Conservation (phyloP, 2,329 filamentous ascomycete genomes). For the Penicillium occitanis region DNA sequence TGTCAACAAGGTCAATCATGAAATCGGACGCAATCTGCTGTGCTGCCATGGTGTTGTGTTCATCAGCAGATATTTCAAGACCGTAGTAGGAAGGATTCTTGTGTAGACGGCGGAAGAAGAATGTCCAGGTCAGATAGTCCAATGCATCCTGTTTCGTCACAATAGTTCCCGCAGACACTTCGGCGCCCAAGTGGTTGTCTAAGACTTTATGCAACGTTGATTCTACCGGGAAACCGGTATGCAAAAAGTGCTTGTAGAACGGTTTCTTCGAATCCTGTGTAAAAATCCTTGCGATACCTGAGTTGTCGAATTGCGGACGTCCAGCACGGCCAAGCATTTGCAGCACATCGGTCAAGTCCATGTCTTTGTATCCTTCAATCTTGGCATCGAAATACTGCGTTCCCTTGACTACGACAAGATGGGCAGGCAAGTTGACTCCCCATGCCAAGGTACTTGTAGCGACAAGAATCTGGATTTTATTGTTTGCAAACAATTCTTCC, state of each 20-base stretch:
- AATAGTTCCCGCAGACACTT: constrained; percentile 90
- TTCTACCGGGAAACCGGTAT: constrained; percentile 96
- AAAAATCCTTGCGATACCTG: constrained; percentile 94
- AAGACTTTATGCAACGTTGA: constrained; percentile 94
- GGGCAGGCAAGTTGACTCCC: constrained; percentile 96
- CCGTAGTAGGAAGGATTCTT: constrained; percentile 99
- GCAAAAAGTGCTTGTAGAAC: constrained; percentile 98
- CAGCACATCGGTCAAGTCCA: constrained; percentile 96
- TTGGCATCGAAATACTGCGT: constrained; percentile 99
- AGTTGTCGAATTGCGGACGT: constrained; percentile 92
- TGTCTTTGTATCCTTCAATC: constrained; percentile 95
- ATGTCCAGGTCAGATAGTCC: constrained; percentile 98
- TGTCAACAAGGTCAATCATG: constrained; percentile 90
- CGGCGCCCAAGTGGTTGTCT: constrained; percentile 93
- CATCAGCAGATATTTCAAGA: constrained; percentile 86
- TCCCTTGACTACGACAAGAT: constrained; percentile 95
- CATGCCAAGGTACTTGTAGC: constrained; percentile 95
- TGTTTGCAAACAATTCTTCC: constrained; percentile 93
- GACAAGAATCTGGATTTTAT: constrained; percentile 96
- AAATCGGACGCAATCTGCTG: constrained; percentile 89
- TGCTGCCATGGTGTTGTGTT: constrained; percentile 82
- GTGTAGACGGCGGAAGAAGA: constrained; percentile 95
- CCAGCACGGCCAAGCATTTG: constrained; percentile 97
- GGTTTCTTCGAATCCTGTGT: constrained; percentile 97
- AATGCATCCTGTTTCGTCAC: constrained; percentile 93